Base-by-base conservation (phyloP, 2,329 filamentous ascomycete genomes). In the Aureobasidium sp. region DNA sequence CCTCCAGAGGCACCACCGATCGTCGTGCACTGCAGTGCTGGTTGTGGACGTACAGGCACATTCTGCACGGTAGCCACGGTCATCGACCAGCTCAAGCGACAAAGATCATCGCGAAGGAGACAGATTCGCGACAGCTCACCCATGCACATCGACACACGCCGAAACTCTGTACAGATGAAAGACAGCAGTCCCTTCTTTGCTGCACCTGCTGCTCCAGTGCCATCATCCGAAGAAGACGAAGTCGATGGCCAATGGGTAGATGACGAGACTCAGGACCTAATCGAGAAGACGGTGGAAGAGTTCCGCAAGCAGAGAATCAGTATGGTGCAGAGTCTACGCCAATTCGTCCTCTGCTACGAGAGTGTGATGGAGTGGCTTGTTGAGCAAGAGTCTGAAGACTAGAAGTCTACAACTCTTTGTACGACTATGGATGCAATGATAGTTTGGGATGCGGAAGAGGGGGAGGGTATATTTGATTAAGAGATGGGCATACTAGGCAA, bases 31-130 rank as follows among this genome's bases (percentile, higher is more conserved):
- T 99, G 94, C 76, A 96, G 91, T 59, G 94, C 94, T 4, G 94
- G 94, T 0, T 99, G 94, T 75, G 94, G 94, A 0, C 88, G 94
- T 15, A 99, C 94, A 0, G 94, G 94, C 3, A 93, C 94, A 0
- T 99, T 97, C 71, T 97, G 94, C 73, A 96, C 94, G 0, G 91
- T 97, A 16, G 94, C 97, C 72, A 93, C 88, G 42, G 94, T 97
- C 9, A 87, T 97, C 62, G 92, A 97, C 74, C 96, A 97, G 89
- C 78, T 99, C 63, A 96, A 96, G 77, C 86, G 90, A n/a, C 91
- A 96, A 74, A 83, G 78, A 16, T 48, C 66, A 7, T 65, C 65
- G 25, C 72, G 63, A 74, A 63, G 75, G 75, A 34, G 68, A 67
- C 34, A 68, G 62, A 60, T 2, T 68, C 45, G 73, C 3, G 70